Percentiles rank a stretch among this genome's conserved stretches.
These are phyloP conservation scores for Coprinopsis sp. DNA, from an alignment of 768 basidiomycete species.

Conservation along the genomic window DNA sequence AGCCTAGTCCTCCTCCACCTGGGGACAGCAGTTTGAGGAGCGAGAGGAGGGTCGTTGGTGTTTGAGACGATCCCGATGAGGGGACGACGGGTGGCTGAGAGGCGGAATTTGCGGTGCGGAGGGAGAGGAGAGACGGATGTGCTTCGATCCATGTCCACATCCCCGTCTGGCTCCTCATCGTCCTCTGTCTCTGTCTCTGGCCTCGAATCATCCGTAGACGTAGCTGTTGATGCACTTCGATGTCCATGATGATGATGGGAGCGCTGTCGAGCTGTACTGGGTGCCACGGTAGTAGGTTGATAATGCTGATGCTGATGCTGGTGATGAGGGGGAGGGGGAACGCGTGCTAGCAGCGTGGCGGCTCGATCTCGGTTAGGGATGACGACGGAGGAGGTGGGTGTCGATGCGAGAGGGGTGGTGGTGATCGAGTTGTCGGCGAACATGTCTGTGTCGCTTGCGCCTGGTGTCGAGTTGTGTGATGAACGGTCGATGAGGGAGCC, in stretches of 20 bases:
- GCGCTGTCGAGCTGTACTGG: conserved; percentile 6
- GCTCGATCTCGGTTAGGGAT: conserved; percentile 63
- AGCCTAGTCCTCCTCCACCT: conserved; percentile 16
- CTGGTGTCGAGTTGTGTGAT: conserved; percentile 21
- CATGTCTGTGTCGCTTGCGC: conserved; percentile 52
- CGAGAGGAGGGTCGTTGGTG: conserved; percentile 27
- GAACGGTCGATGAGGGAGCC: conserved; percentile 8
- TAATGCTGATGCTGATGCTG: conserved; percentile 7
- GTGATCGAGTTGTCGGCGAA: conserved; percentile 59
- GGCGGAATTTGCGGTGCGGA: conserved; percentile 17
- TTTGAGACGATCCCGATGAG: conserved; percentile 41
- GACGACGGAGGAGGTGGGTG: conserved; percentile 57
- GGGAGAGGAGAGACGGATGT: conserved; percentile 25
- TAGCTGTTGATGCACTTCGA: too few relatives aligned
- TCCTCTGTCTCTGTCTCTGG: conserved; percentile 79
- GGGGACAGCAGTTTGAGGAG: conserved; percentile 17
- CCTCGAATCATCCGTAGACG: conserved; percentile 41
- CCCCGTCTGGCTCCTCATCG: conserved; percentile 66
- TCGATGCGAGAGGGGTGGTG: conserved; percentile 54
- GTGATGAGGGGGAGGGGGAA: conserved; percentile 41
- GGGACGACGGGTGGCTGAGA: conserved; percentile 23
- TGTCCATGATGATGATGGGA: too few relatives aligned
- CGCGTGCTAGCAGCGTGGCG: conserved; percentile 67
- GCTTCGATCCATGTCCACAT: conserved; percentile 40
- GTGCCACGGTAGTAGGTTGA: conserved; percentile 6